Percentiles rank a stretch among this genome's conserved stretches.
Conservation (phyloP, 768 basidiomycete genomes). For the Tephrocybe sp. region DNA sequence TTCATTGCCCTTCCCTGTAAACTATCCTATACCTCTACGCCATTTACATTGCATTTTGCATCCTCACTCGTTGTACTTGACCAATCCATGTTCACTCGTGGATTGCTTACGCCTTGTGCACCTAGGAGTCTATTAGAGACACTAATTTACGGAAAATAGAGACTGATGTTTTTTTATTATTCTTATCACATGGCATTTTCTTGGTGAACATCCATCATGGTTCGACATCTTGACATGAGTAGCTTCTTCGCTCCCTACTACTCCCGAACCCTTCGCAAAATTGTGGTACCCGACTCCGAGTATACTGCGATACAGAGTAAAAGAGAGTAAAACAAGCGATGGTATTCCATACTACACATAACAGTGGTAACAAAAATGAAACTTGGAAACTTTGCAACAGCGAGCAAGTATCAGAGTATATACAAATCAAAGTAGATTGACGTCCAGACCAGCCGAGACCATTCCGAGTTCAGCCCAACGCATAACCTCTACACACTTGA, state of each 20-base stretch:
- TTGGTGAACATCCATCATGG: background rate
- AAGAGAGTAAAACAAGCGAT: background rate
- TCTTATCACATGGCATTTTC: conserved; percentile 13
- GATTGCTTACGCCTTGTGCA: background rate
- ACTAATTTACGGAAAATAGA: conserved; percentile 12
- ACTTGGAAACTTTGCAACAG: too few relatives aligned
- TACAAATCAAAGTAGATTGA: background rate
- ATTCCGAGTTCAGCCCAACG: conserved; percentile 18
- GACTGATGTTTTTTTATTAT: conserved; percentile 1
- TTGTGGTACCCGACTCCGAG: background rate
- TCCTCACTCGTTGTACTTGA: conserved; percentile 1
- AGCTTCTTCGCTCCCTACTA: background rate
- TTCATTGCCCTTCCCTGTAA: conserved; percentile 9
- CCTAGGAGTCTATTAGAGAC: background rate
- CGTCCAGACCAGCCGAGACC: background rate
- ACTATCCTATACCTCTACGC: conserved; percentile 19
- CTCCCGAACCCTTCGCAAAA: background rate
- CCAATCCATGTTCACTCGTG: conserved; percentile 9
- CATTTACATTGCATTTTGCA: conserved; percentile 6
- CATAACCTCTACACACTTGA: conserved; percentile 65
- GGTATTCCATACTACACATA: background rate
- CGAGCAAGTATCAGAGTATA: background rate
- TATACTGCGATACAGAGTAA: background rate
- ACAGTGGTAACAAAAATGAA: too few relatives aligned
- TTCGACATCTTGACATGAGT: conserved; percentile 4